phyloP scores from a whole-genome alignment of 73 alveolate genomes.

The Tetrahymena elliotti region DNA sequence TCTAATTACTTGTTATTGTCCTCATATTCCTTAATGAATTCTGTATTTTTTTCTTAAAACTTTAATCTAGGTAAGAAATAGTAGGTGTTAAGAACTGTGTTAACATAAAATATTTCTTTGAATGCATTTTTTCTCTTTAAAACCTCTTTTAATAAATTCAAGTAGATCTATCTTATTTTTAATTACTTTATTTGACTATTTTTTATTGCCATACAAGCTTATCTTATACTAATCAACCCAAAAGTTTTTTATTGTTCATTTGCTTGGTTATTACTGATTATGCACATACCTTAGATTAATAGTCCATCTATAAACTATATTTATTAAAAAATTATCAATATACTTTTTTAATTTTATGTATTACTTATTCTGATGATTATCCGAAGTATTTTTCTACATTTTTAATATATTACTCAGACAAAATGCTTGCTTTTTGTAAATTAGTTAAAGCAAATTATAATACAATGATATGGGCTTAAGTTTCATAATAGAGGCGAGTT shows the following conservation, averaged over 20 bases:
- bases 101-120: not conserved
- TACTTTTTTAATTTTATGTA: not conserved
- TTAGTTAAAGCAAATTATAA: not conserved
- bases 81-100: not conserved
- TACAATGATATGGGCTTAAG: not conserved
- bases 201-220: not conserved
- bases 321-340: not conserved
- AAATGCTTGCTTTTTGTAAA: not conserved
- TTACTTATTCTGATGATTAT: not conserved
- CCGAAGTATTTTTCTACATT: not conserved
- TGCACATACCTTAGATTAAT: not conserved
- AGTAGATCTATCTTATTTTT: not conserved
- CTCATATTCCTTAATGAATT: not conserved
- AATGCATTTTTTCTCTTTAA: not conserved
- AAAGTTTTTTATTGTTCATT: not conserved
- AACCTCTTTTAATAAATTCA: not conserved
- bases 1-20: not conserved
- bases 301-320: not conserved
- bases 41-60: not conserved
- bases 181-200: not conserved
- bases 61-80: not conserved
- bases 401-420: not conserved
- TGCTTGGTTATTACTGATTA: not conserved
- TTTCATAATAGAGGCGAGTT: not conserved
- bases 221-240: not conserved